phyloP scores from a whole-genome alignment of 2,329 filamentous ascomycete species.

The Pseudocercospora musae region DNA sequence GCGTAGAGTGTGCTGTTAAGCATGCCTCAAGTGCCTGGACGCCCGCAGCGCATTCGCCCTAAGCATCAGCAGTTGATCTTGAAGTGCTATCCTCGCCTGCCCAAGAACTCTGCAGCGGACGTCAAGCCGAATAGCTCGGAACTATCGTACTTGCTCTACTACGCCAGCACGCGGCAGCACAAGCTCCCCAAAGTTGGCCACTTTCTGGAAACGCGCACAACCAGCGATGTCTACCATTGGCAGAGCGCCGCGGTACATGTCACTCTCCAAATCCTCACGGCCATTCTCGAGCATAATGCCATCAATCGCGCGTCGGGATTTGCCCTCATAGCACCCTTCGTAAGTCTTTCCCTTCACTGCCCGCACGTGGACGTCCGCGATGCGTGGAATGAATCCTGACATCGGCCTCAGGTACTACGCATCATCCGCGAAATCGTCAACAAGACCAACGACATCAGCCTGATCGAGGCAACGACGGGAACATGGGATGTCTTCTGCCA shows the following conservation, averaged over 20 bases:
- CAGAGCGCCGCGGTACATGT: conserved; percentile 85
- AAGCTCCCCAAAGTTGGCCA: conserved; percentile 95
- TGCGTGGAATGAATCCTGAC: conserved; percentile 3
- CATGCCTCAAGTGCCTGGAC: conserved; percentile 11
- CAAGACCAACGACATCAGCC: conserved; percentile 79
- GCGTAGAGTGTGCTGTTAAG: not conserved
- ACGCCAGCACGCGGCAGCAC: conserved; percentile 87
- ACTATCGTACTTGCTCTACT: conserved; percentile 94
- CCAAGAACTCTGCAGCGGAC: conserved; percentile 78
- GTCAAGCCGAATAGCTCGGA: conserved; percentile 96
- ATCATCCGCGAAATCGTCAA: conserved; percentile 75
- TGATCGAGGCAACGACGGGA: conserved; percentile 84
- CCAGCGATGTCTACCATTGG: conserved; percentile 83
- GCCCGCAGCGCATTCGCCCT: conserved; percentile 64
- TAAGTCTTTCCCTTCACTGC: not conserved
- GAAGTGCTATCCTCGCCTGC: conserved; percentile 92
- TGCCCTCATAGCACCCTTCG: conserved; percentile 70
- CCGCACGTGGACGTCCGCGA: not conserved
- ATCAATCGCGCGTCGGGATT: conserved; percentile 72
- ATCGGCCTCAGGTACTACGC: conserved; percentile 64
- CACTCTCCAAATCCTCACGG: conserved; percentile 85
- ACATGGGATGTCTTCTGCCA: conserved; percentile 87
- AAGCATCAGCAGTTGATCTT: conserved; percentile 96
- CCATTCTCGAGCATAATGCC: conserved; percentile 75
- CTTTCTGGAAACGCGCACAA: conserved; percentile 92